A percentile compares a stretch with the other conserved stretches of the same genome.
phyloP scores from a whole-genome alignment of 371 early-diverging fungal genomes.

The Batrachochytrium dendrobatidis region DNA sequence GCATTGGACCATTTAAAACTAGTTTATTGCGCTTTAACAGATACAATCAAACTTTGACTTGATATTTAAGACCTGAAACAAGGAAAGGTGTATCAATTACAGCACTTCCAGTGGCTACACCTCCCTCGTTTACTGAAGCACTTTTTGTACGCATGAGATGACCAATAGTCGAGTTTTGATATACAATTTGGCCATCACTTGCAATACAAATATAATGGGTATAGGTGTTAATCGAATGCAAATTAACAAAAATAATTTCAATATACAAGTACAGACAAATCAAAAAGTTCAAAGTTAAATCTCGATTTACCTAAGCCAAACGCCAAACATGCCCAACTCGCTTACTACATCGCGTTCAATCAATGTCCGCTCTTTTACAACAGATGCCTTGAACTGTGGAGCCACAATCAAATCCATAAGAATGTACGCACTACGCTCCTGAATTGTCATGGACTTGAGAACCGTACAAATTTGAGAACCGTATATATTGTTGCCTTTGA shows the following conservation, averaged over 20 bases:
- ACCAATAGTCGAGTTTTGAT: constrained; percentile 75
- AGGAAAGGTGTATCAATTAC: constrained; percentile 78
- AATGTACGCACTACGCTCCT: constrained; percentile 78
- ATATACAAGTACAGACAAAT: too few species aligned
- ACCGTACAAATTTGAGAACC: constrained; percentile 67
- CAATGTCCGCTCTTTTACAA: constrained; percentile 73
- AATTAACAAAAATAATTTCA: too few species aligned
- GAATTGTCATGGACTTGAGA: constrained; percentile 45
- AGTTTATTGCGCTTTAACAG: too few species aligned
- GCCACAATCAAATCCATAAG: constrained; percentile 68
- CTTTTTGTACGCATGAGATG: constrained; percentile 91
- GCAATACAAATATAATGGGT: too few species aligned
- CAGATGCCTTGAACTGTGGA: constrained; percentile 62
- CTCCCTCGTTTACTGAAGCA: constrained; percentile 81
- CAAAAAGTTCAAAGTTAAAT: too few species aligned
- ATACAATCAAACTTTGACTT: too few species aligned
- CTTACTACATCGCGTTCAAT: constrained; percentile 72
- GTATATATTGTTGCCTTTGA: constrained; percentile 80
- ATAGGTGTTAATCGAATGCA: too few species aligned
- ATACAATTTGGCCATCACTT: constrained; percentile 51
- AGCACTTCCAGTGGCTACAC: constrained; percentile 96
- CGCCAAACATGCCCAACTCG: constrained; percentile 90
- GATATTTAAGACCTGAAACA: too few species aligned
- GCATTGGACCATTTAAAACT: too few species aligned
- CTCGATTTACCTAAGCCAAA: too few species aligned